Conservation (phyloP, 2,329 filamentous ascomycete species). For the Xylariaceae sp. region DNA sequence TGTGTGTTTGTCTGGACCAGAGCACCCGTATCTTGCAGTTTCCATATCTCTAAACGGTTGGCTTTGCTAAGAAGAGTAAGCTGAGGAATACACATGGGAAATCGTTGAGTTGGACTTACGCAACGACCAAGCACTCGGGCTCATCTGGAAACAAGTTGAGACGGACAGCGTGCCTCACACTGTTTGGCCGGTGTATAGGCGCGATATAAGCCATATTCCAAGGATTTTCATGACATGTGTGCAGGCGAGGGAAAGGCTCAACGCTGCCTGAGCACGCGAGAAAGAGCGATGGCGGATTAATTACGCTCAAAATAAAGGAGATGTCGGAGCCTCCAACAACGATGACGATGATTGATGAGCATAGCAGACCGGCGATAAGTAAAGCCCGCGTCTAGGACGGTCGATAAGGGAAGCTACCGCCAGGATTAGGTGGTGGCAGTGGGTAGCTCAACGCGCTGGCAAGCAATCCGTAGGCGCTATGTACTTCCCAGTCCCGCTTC, state of each 20-base stretch:
- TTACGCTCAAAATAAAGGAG: too few species aligned
- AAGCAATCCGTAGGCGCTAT: not conserved
- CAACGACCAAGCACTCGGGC: slow-evolving; percentile 80
- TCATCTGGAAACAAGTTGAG: slow-evolving; percentile 71
- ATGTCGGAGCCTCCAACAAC: slow-evolving; percentile 6
- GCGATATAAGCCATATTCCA: slow-evolving; percentile 86
- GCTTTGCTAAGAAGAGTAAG: slow-evolving; percentile 61
- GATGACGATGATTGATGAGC: slow-evolving; percentile 17
- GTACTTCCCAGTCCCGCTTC: too few species aligned
- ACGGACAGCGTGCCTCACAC: slow-evolving; percentile 83
- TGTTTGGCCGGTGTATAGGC: slow-evolving; percentile 88
- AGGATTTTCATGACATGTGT: slow-evolving; percentile 24
- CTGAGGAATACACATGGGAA: slow-evolving; percentile 9
- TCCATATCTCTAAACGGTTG: slow-evolving; percentile 84
- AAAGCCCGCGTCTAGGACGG: slow-evolving; percentile 16
- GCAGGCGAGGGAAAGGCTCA: not conserved
- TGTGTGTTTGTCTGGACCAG: slow-evolving; percentile 60
- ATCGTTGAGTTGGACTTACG: slow-evolving; percentile 57
- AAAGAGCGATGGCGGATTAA: slow-evolving; percentile 3
- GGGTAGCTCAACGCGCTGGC: not conserved
- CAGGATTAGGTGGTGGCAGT: slow-evolving; percentile 4
- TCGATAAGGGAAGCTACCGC: slow-evolving; percentile 19
- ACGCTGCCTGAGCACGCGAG: not conserved
- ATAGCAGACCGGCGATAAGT: slow-evolving; percentile 24
- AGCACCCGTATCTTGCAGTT: slow-evolving; percentile 61